Conservation (phyloP, 306 rosid species). For the Rosa rugosa region DNA sequence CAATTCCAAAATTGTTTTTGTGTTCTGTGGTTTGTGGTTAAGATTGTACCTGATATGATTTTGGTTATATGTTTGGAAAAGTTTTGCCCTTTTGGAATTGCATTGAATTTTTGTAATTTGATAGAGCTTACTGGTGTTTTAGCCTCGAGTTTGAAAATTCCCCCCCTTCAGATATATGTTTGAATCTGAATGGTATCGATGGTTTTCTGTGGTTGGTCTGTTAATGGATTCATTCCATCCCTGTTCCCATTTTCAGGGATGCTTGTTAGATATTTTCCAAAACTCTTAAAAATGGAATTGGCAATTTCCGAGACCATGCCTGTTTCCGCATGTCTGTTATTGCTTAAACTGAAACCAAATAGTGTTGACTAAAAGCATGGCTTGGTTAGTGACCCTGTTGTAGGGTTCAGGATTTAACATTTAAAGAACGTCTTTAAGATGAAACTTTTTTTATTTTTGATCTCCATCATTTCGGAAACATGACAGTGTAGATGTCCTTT, state of each 20-base stretch:
- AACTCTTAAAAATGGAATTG: not conserved
- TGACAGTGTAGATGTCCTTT: not conserved
- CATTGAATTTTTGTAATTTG: not conserved
- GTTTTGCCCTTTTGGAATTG: not conserved
- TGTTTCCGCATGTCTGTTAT: not conserved
- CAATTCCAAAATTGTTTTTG: not conserved
- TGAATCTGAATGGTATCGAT: not conserved
- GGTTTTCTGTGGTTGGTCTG: not conserved
- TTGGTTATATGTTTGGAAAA: not conserved
- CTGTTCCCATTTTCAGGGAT: not conserved
- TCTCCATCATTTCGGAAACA: not conserved
- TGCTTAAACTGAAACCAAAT: not conserved
- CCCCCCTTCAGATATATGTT: no score
- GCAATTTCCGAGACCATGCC: not conserved
- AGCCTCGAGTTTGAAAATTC: not conserved
- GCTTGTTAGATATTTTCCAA: not conserved
- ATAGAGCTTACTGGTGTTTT: not conserved
- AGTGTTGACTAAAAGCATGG: not conserved
- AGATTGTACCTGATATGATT: not conserved
- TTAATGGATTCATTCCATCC: not conserved
- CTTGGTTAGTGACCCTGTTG: not conserved
- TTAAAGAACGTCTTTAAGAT: not conserved
- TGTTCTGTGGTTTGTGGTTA: not conserved
- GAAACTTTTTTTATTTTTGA: not conserved
- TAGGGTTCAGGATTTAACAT: not conserved